Evolutionary conservation across 352 stramenopile species (phyloP).

Genomic region (Porosira glacialis): DNA sequence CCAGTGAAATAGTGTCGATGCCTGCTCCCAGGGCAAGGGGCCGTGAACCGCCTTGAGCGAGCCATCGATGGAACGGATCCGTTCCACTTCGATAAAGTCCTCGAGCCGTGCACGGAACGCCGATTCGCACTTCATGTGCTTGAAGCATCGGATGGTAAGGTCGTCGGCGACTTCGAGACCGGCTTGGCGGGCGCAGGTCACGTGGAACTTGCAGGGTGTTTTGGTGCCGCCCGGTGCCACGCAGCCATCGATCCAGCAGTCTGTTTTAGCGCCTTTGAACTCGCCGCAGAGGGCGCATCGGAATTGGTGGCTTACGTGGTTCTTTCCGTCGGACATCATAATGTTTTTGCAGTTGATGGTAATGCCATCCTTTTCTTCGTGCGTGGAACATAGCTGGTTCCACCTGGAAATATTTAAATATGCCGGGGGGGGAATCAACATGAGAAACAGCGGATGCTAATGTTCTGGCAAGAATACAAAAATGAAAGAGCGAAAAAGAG

Average conservation of each 20-base stretch:
- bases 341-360: slow-evolving; percentile 58
- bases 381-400: slow-evolving; percentile 30
- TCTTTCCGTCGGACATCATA: slow-evolving; percentile 63
- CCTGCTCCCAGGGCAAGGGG: slow-evolving; percentile 65
- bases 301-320: slow-evolving; percentile 48
- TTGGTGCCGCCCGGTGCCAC: slow-evolving; percentile 23
- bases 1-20: slow-evolving; percentile 57
- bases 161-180: slow-evolving; percentile 64
- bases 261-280: slow-evolving; percentile 59
- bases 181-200: slow-evolving; percentile 74
- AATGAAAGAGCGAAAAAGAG: background rate
- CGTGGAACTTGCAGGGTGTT: slow-evolving; percentile 50
- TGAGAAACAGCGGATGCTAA: slow-evolving; percentile 2
- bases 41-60: slow-evolving; percentile 24
- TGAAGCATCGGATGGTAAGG: slow-evolving; percentile 63
- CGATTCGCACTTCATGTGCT: slow-evolving; percentile 58
- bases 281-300: slow-evolving; percentile 70
- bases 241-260: slow-evolving; percentile 54
- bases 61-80: slow-evolving; percentile 32
- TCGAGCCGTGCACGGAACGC: slow-evolving; percentile 75
- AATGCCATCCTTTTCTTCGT: slow-evolving; percentile 16
- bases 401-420: slow-evolving; percentile 49
- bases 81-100: slow-evolving; percentile 76
- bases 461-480: background rate
- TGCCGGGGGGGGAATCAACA: slow-evolving; percentile 14